Evolutionary conservation across 352 stramenopile genomes (phyloP).

Genomic region (Phytophthora litchii): DNA sequence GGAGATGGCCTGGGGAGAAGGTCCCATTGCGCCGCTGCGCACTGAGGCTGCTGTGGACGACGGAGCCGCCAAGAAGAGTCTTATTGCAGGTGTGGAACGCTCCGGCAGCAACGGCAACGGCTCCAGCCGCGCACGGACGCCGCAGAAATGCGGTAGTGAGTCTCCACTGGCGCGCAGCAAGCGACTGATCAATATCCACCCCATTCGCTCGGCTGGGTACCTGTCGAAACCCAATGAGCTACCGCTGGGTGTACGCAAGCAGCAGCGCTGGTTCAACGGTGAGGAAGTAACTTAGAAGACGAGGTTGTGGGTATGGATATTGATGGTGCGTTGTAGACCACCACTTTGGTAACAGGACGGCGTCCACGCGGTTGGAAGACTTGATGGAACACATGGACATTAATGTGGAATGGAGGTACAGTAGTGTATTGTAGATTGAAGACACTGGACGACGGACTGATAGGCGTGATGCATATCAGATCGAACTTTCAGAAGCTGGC

Average conservation of each 20-base stretch:
- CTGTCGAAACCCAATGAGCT: constrained; percentile 73
- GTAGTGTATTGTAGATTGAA: constrained; percentile 1
- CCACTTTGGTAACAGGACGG: constrained; percentile 80
- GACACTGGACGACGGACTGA: background rate
- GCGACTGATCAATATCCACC: constrained; percentile 82
- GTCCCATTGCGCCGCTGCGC: constrained; percentile 73
- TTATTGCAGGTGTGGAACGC: constrained; percentile 28
- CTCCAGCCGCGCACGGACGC: constrained; percentile 65
- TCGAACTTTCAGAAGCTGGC: constrained; percentile 88
- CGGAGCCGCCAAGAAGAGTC: constrained; percentile 21
- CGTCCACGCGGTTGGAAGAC: constrained; percentile 75
- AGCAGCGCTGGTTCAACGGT: constrained; percentile 89
- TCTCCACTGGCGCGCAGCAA: constrained; percentile 69
- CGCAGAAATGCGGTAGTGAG: constrained; percentile 62
- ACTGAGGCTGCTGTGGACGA: constrained; percentile 22
- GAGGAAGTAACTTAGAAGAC: constrained; percentile 1
- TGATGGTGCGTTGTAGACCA: constrained; percentile 53
- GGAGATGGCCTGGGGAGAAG: constrained; percentile 81
- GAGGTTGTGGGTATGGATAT: background rate
- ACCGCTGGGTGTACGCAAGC: constrained; percentile 67
- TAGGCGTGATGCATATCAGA: constrained; percentile 31
- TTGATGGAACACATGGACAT: constrained; percentile 90
- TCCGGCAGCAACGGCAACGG: constrained; percentile 68
- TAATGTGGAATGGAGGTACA: constrained; percentile 83
- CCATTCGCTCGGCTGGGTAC: constrained; percentile 68